These are phyloP conservation scores for Fusarium humuli DNA, from an alignment of 2,329 filamentous ascomycete genomes.

Conservation along the genomic window DNA sequence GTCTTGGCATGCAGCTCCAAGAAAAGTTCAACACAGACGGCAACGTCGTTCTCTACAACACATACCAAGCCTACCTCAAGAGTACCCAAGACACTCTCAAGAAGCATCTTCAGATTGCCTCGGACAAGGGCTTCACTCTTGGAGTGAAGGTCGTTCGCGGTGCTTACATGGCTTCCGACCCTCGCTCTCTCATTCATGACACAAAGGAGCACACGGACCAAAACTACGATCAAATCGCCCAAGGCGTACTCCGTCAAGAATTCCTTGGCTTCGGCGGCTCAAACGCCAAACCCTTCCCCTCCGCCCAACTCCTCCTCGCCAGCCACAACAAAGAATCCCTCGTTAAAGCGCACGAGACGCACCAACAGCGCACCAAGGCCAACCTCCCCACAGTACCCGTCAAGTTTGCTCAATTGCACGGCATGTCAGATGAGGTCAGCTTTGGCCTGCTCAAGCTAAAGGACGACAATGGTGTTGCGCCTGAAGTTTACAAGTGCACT, in stretches of 20 bases:
- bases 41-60: constrained; percentile 57
- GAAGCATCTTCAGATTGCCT: constrained; percentile 58
- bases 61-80: constrained; percentile 69
- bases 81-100: constrained; percentile 56
- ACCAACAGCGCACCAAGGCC: constrained; percentile 54
- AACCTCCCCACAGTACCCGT: constrained; percentile 52
- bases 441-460: constrained; percentile 59
- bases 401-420: constrained; percentile 65
- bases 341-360: constrained; percentile 57
- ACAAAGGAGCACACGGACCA: constrained; percentile 65
- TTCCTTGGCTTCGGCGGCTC: constrained; percentile 58
- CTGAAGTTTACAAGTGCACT: constrained; percentile 55
- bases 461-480: constrained; percentile 36
- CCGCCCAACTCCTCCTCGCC: constrained; percentile 62
- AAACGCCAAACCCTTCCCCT: constrained; percentile 54
- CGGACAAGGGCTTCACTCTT: constrained; percentile 61
- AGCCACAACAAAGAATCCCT: constrained; percentile 62
- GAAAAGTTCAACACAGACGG: constrained; percentile 55
- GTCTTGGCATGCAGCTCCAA: constrained; percentile 52
- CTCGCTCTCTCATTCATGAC: constrained; percentile 62
- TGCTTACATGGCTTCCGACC: constrained; percentile 65
- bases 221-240: constrained; percentile 62
- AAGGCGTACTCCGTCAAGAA: constrained; percentile 57
- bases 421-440: constrained; percentile 69
- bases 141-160: constrained; percentile 69